A percentile compares a stretch with the other conserved stretches of the same genome.
Evolutionary conservation across 306 rosid species (phyloP).

Genomic region (Casuarina equisetifolia): DNA sequence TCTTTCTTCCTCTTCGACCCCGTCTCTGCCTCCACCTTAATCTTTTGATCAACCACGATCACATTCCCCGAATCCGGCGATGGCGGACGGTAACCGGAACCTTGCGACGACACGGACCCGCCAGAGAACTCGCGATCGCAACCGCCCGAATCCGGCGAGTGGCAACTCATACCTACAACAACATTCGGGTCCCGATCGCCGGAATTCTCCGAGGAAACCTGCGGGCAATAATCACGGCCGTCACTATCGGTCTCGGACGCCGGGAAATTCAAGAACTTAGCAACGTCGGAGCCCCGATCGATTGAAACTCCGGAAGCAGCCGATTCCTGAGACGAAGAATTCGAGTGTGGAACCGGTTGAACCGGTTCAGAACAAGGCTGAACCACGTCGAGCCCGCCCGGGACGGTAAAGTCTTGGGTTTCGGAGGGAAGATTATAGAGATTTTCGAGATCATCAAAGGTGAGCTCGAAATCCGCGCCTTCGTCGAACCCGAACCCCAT

Average conservation of each 20-base stretch:
- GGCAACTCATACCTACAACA: conserved; percentile 16
- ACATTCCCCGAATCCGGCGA: conserved; percentile 37
- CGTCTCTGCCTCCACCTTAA: conserved; percentile 50
- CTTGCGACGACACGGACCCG: conserved; percentile 66
- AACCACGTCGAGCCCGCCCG: conserved; percentile 39
- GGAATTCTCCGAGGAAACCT: conserved; percentile 18
- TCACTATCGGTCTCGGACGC: conserved; percentile 33
- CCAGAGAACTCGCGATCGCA: conserved; percentile 44
- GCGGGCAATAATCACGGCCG: conserved; percentile 25
- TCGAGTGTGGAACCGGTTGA: neutral
- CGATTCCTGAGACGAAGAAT: conserved; percentile 43
- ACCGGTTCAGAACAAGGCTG: neutral
- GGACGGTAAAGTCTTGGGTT: conserved; percentile 52
- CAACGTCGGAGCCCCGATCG: conserved; percentile 23
- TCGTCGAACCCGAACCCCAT: conserved; percentile 44
- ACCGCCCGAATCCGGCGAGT: conserved; percentile 33
- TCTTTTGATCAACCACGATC: conserved; percentile 46
- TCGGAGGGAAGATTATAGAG: conserved; percentile 52
- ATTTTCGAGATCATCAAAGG: conserved; percentile 65
- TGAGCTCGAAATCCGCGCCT: conserved; percentile 54
- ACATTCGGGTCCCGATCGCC: conserved; percentile 22
- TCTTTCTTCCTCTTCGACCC: conserved; percentile 77
- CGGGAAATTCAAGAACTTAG: conserved; percentile 43
- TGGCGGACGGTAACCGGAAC: conserved; percentile 55
- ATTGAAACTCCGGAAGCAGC: conserved; percentile 38